Base-by-base conservation (phyloP, 345 rosid genomes). In the Pistacia vera region DNA sequence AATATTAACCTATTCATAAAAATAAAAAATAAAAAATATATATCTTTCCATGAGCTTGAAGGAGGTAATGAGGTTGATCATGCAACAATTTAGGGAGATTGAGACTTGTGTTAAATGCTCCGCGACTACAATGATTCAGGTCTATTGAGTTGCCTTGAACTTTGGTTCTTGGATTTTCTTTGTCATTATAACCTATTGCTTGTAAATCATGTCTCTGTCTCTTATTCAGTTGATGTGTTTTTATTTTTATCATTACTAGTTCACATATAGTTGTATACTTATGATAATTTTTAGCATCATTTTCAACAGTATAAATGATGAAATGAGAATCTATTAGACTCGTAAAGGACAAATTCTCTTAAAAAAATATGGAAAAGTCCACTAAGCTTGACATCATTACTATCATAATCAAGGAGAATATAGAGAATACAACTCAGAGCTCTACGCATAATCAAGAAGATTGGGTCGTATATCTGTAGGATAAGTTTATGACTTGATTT, bases 21-120 rank as follows among this genome's bases (percentile, higher is more conserved):
- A n/a, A n/a, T n/a, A n/a, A n/a, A n/a, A n/a, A n/a, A n/a, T n/a
- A n/a, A n/a, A n/a, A n/a, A n/a, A n/a, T n/a, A n/a, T n/a, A n/a
- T 22, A 22, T 22, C 22, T 22, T 22, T 22, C 22, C 22, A 22
- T 77, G 46, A 86, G 83, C 75, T 72, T 91, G 66, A 96, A 93
- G 83, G 88, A 88, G 69, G 78, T 88, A 54, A 91, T 93, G 94
- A 87, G 92, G 59, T 94, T 94, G 3, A 83, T 91, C 78, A 93
- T 91, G 97, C 94, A 90, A 62, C 83, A 83, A 74, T 87, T 86
- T 79, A 82, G 94, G 82, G 96, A 93, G 85, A 93, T 91, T 18
- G 96, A 93, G 86, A 93, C 97, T 20, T 90, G 94, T 70, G 87
- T 93, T 44, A 96, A 93, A 75, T 93, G 97, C 80, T 93, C 97